phyloP scores from a whole-genome alignment of 2,329 filamentous ascomycete genomes.

The Aphanoascus verrucosus region DNA sequence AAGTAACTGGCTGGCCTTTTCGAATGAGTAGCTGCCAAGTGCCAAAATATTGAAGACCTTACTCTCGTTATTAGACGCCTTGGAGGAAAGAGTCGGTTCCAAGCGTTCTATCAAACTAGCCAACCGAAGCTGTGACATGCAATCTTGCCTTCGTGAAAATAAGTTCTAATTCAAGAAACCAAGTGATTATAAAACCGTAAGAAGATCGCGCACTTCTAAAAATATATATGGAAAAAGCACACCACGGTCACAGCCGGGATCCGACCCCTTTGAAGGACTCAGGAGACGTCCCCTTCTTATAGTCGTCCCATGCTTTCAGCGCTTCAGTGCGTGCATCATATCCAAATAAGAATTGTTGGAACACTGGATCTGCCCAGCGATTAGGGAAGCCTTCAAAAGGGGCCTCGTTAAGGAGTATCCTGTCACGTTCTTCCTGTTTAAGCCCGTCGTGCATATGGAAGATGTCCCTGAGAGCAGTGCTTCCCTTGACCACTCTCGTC shows the following conservation, averaged over 20 bases:
- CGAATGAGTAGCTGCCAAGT: no score
- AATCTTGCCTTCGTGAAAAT: no score
- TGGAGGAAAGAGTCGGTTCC: no score
- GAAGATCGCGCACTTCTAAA: not conserved
- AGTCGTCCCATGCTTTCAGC: conserved; percentile 10
- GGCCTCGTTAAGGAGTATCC: conserved; percentile 30
- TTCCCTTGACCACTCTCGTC: conserved; percentile 48
- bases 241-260: not conserved
- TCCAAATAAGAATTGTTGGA: conserved; percentile 32
- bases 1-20: no score
- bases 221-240: not conserved
- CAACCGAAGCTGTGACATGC: no score
- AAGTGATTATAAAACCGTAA: not conserved
- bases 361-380: conserved; percentile 34
- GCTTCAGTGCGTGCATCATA: conserved; percentile 24
- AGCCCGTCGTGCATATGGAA: conserved; percentile 52
- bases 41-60: no score
- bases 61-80: no score
- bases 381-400: conserved; percentile 34
- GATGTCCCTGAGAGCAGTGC: conserved; percentile 51
- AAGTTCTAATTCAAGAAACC: not conserved
- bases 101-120: no score
- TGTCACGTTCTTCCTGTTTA: conserved; percentile 46
- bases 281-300: conserved; percentile 10
- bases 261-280: not conserved